phyloP scores from a whole-genome alignment of 768 basidiomycete genomes.

The Kwoniella dendrophila region DNA sequence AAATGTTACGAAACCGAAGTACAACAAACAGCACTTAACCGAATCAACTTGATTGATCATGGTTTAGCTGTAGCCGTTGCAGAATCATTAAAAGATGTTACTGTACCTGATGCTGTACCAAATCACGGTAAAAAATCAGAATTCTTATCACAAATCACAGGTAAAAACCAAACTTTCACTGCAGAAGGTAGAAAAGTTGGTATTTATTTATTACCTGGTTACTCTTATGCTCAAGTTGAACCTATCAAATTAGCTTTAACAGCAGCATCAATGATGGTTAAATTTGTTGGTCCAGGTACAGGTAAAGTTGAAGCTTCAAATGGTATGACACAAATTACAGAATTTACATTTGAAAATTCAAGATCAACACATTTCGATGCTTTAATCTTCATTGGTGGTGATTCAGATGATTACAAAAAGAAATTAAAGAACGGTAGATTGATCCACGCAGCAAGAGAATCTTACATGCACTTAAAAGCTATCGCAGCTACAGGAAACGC shows the following conservation, averaged over 20 bases:
- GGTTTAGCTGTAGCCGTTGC: conserved; percentile 73
- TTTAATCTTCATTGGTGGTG: conserved; percentile 73
- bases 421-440: conserved; percentile 68
- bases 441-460: conserved; percentile 81
- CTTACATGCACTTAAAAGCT: conserved; percentile 81
- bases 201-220: conserved; percentile 74
- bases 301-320: conserved; percentile 62
- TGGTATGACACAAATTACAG: conserved; percentile 59
- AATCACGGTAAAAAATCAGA: conserved; percentile 66
- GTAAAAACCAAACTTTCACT: conserved; percentile 58
- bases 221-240: conserved; percentile 65
- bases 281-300: conserved; percentile 61
- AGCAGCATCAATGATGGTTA: conserved; percentile 61
- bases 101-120: conserved; percentile 62
- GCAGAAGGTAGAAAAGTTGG: conserved; percentile 67
- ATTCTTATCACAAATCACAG: conserved; percentile 64
- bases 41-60: conserved; percentile 73
- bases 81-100: conserved; percentile 64
- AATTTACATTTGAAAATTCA: conserved; percentile 64
- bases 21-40: conserved; percentile 67
- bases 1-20: conserved; percentile 78
- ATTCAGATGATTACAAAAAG: conserved; percentile 60
- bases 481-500: conserved; percentile 72
- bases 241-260: conserved; percentile 64
- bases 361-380: conserved; percentile 85